phyloP scores from a whole-genome alignment of 2,329 filamentous ascomycete genomes.

The Trichoderma harzianum region DNA sequence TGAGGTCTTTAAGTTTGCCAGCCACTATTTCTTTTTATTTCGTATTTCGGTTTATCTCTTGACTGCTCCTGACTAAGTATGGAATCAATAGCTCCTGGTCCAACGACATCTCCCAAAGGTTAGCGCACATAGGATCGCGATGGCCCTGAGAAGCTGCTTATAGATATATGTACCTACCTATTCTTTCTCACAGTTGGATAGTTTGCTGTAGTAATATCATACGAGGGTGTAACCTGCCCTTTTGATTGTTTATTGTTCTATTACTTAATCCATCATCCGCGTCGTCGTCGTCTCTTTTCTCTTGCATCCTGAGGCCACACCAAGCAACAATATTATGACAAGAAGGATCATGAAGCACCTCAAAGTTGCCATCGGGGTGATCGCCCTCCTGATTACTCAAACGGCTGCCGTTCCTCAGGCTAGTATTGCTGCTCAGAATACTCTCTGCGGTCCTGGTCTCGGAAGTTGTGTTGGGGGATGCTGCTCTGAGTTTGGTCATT shows the following conservation, averaged over 20 bases:
- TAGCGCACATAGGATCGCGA: neutral
- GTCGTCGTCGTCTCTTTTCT: neutral
- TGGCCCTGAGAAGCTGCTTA: neutral
- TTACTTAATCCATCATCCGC: neutral
- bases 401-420: neutral
- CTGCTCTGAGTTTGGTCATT: conserved; percentile 38
- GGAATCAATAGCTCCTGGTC: neutral
- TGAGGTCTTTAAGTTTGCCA: neutral
- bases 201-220: neutral
- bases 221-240: neutral
- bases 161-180: neutral
- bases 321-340: neutral
- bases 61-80: neutral
- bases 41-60: neutral
- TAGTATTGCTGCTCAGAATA: neutral
- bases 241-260: neutral
- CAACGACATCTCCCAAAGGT: neutral
- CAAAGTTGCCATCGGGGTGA: neutral
- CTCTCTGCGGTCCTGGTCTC: conserved; percentile 33
- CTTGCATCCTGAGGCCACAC: neutral
- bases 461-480: conserved; percentile 36
- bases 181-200: neutral
- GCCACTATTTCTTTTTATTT: neutral
- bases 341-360: neutral
- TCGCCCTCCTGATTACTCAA: neutral